phyloP scores from a whole-genome alignment of 1,139 yeast genomes.

The Lodderomyces parapsilosis region DNA sequence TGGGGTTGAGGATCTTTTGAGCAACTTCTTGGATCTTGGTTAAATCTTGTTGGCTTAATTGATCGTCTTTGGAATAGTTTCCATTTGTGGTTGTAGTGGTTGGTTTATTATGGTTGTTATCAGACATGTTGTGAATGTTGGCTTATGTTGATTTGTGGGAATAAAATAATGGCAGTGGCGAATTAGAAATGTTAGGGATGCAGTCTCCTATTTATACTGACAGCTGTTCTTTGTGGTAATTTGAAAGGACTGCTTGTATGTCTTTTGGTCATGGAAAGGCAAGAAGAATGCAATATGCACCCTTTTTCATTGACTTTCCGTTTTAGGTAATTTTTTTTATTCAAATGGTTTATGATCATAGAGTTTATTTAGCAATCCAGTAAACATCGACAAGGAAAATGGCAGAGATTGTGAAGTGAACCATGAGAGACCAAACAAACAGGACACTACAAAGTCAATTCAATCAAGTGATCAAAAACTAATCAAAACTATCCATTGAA shows the following conservation, averaged over 20 bases:
- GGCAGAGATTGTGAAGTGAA: too few species aligned
- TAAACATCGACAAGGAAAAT: too few species aligned
- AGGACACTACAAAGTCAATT: too few species aligned
- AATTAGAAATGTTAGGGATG: neutral
- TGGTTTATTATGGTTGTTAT: too few species aligned
- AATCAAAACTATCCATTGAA: too few species aligned
- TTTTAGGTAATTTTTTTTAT: neutral
- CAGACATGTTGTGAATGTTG: neutral
- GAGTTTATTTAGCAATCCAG: too few species aligned
- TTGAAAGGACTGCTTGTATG: too few species aligned
- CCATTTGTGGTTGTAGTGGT: neutral
- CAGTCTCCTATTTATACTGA: too few species aligned
- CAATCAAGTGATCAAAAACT: too few species aligned
- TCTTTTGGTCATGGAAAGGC: neutral
- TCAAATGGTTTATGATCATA: neutral
- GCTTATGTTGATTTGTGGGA: too few species aligned
- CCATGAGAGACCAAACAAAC: neutral
- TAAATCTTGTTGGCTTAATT: constrained; percentile 9
- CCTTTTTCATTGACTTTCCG: neutral
- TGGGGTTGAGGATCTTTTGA: constrained; percentile 26
- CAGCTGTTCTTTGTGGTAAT: too few species aligned
- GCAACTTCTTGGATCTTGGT: constrained; percentile 17
- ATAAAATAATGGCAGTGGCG: too few species aligned
- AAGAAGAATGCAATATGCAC: constrained; percentile 1
- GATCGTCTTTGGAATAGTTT: neutral